phyloP scores from a whole-genome alignment of 768 basidiomycete species.

The Favolaschia claudopus region DNA sequence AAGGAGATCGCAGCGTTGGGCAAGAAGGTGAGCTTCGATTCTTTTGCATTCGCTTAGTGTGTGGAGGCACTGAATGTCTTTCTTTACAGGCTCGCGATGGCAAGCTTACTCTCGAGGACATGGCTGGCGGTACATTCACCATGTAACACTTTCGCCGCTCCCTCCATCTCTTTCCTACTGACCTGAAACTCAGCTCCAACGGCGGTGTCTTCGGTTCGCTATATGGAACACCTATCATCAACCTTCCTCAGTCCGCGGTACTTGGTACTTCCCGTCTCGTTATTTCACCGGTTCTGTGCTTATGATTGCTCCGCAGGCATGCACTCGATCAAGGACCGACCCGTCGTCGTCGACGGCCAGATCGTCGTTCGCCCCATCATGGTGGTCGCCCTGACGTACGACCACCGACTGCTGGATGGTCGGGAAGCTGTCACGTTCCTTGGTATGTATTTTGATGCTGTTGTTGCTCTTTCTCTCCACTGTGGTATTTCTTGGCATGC shows the following conservation, averaged over 20 bases:
- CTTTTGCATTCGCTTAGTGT: conserved; percentile 3
- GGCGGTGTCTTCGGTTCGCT: conserved; percentile 98
- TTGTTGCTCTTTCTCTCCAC: neutral
- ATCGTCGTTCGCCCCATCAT: conserved; percentile 98
- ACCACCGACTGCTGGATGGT: conserved; percentile 95
- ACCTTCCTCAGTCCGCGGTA: conserved; percentile 93
- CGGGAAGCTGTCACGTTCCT: conserved; percentile 98
- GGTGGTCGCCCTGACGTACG: conserved; percentile 93
- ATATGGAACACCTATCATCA: conserved; percentile 99
- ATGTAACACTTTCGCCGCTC: conserved; percentile 58
- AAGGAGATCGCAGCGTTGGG: conserved; percentile 90
- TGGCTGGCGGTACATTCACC: conserved; percentile 98
- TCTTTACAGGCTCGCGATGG: conserved; percentile 77
- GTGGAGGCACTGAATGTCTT: conserved; percentile 6
- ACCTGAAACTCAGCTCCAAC: conserved; percentile 73
- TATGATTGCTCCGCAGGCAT: conserved; percentile 60
- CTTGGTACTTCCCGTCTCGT: conserved; percentile 60
- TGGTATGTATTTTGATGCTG: conserved; percentile 67
- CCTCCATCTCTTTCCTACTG: neutral
- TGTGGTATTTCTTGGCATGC: neutral
- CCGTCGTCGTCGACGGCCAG: conserved; percentile 92
- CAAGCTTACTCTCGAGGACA: conserved; percentile 96
- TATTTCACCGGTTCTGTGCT: neutral
- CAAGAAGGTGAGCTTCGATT: conserved; percentile 68
- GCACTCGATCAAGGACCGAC: conserved; percentile 93